Percentiles rank a stretch among this genome's conserved stretches.
Conservation (phyloP, 495 filamentous ascomycete species). For the Hyaloscypha hepaticicola region DNA sequence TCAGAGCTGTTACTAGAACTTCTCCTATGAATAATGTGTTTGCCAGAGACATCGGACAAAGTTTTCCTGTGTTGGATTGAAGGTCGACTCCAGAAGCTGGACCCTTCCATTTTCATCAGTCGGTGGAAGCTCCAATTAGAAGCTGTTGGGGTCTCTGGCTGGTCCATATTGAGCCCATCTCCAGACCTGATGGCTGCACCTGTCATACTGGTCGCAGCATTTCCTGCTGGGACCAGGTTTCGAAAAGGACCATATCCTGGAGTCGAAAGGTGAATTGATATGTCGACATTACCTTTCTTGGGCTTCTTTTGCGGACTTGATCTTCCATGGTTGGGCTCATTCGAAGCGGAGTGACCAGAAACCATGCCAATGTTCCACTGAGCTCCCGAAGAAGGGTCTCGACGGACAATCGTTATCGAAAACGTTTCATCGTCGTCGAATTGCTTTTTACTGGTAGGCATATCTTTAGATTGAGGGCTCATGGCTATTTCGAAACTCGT, state of each 20-base stretch:
- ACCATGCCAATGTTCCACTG: constrained; percentile 92
- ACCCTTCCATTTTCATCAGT: constrained; percentile 49
- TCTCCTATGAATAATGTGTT: constrained; percentile 6
- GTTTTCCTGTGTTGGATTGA: constrained; percentile 32
- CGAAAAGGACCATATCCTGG: constrained; percentile 30
- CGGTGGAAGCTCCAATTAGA: constrained; percentile 43
- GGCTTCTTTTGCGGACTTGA: background rate
- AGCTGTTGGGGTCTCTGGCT: background rate
- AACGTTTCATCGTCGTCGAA: constrained; percentile 32
- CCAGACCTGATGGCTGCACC: background rate
- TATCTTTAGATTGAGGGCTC: background rate
- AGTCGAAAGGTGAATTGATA: constrained; percentile 42
- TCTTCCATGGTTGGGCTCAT: background rate
- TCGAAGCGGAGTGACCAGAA: constrained; percentile 39
- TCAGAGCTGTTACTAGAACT: constrained; percentile 9
- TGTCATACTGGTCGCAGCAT: background rate
- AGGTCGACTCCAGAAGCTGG: constrained; percentile 43
- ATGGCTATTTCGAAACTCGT: constrained; percentile 2
- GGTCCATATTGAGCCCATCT: background rate
- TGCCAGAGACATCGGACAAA: constrained; percentile 23
- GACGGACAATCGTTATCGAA: constrained; percentile 83
- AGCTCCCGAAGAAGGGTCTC: constrained; percentile 71
- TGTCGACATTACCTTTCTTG: constrained; percentile 29
- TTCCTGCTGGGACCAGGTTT: background rate
- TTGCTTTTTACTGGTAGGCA: background rate